Conservation (phyloP, 108 stramenopile species). For the Pseudonitzschia delicatissima region DNA sequence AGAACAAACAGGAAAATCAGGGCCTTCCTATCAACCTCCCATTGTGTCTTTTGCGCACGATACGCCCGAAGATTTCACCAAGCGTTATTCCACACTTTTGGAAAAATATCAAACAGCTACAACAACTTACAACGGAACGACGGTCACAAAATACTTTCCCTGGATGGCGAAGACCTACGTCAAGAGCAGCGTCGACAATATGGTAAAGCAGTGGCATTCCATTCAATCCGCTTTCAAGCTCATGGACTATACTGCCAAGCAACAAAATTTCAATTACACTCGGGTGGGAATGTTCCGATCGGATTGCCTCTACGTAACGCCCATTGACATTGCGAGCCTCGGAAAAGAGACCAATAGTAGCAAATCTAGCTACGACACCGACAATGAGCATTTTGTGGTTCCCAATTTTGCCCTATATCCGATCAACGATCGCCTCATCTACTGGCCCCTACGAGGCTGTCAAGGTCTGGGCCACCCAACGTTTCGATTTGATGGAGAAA, state of each 20-base stretch:
- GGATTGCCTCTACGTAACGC: constrained; percentile 48
- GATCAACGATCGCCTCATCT: constrained; percentile 52
- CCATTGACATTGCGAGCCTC: constrained; percentile 42
- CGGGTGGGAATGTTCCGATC: constrained; percentile 53
- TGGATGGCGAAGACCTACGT: constrained; percentile 28
- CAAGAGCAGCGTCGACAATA: constrained; percentile 34
- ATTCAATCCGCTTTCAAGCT: constrained; percentile 36
- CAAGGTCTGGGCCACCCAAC: constrained; percentile 54
- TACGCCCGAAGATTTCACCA: constrained; percentile 38
- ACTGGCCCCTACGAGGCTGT: constrained; percentile 48
- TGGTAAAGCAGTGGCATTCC: constrained; percentile 48
- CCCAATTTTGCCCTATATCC: constrained; percentile 30
- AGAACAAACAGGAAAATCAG: not conserved
- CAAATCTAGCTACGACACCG: constrained; percentile 8
- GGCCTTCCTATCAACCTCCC: constrained; percentile 3
- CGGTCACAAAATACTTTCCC: constrained; percentile 40
- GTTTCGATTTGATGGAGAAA: constrained; percentile 44
- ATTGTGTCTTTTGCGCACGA: constrained; percentile 32
- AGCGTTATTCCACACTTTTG: constrained; percentile 20
- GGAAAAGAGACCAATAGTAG: constrained; percentile 1
- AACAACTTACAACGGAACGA: not conserved
- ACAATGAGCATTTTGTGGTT: constrained; percentile 25
- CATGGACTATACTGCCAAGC: constrained; percentile 32
- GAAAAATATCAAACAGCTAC: constrained; percentile 14
- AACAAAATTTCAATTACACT: constrained; percentile 17